Evolutionary conservation across 108 stramenopile genomes (phyloP), one percentile per base, ranked within the genome.

Genomic region (Pseudonitzschia delicatissima): DNA sequence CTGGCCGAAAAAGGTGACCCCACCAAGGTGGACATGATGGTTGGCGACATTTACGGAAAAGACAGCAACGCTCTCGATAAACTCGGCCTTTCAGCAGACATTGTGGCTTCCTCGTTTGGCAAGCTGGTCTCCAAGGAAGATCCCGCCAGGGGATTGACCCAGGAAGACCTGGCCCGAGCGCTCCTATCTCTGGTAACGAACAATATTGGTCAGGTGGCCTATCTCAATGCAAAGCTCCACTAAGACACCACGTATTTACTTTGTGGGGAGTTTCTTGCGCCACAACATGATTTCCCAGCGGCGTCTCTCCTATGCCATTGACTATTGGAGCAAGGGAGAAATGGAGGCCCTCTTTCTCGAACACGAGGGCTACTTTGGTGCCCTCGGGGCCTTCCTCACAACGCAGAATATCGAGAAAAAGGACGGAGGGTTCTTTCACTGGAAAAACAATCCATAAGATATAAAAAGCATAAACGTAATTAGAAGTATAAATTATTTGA

Each of bases 341-440:
- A 98, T 96, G 89, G 97, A 99, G 73, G 99, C 96, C 3, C 76
- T 98, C 26, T 99, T 99, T 68, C 73, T 98, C 45, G 94, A 96
- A 73, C 96, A 94, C 64, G 96, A 96, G 72, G 96, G 93, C 0
- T 96, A 96, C 68, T 93, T 95, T 74, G 96, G 96, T 12, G 93
- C 96, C 6, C 67, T 96, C 13, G 96, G 96, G 25, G 91, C 96
- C 44, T 95, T 96, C 75, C 69, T 96, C 40, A 63, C 89, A 55
- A 77, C 76, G 33, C 90, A 95, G 62, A 80, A 83, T 33, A 85
- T 92, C 23, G 42, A 66, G 7, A 66, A 77, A 23, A 55, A 73
- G 13, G 67, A 77, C 9, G 67, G 59, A 36, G 80, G 80, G 1
- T 71, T 71, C 49, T 65, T 67, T 52, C 69, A 71, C 40, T 71